These are phyloP conservation scores for Taxillus chinensis DNA, from an alignment of 164 flowering plant genomes.

Conservation along the genomic window DNA sequence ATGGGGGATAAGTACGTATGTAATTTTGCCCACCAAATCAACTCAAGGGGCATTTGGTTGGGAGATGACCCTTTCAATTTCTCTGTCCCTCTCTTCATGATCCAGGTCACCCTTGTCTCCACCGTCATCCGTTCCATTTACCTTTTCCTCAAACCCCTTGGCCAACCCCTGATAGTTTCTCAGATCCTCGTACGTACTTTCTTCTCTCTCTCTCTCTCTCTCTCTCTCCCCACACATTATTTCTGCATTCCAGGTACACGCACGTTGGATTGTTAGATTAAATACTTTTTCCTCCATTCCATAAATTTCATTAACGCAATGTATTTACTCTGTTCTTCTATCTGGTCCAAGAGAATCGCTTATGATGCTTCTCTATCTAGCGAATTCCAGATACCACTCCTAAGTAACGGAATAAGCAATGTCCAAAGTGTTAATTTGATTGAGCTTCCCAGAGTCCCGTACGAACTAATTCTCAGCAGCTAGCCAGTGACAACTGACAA, in stretches of 20 bases:
- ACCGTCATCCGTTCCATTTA: slow-evolving; percentile 18
- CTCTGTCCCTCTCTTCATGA: slow-evolving; percentile 22
- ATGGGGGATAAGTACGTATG: too few species aligned
- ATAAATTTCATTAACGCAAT: too few species aligned
- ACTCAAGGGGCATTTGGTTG: slow-evolving; percentile 21
- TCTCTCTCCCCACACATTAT: not conserved
- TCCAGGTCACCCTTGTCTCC: slow-evolving; percentile 26
- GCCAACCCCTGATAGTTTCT: slow-evolving; percentile 31
- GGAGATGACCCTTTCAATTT: slow-evolving; percentile 24
- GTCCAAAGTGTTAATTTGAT: too few species aligned
- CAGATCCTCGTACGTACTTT: slow-evolving; percentile 23
- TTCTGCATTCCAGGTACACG: not conserved
- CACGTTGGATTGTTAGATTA: not conserved
- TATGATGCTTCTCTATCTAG: too few species aligned
- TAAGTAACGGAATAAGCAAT: too few species aligned
- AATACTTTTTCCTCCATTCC: too few species aligned
- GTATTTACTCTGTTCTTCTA: too few species aligned
- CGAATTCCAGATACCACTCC: too few species aligned
- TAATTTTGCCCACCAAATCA: slow-evolving; percentile 4
- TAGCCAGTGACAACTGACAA: too few species aligned
- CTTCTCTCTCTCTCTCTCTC: not conserved
- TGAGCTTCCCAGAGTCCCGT: too few species aligned
- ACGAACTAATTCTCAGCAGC: too few species aligned
- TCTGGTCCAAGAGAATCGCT: too few species aligned
- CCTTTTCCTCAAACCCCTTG: slow-evolving; percentile 24